Conservation (phyloP, 2,329 filamentous ascomycete species). For the Tolypocladium nubicola region DNA sequence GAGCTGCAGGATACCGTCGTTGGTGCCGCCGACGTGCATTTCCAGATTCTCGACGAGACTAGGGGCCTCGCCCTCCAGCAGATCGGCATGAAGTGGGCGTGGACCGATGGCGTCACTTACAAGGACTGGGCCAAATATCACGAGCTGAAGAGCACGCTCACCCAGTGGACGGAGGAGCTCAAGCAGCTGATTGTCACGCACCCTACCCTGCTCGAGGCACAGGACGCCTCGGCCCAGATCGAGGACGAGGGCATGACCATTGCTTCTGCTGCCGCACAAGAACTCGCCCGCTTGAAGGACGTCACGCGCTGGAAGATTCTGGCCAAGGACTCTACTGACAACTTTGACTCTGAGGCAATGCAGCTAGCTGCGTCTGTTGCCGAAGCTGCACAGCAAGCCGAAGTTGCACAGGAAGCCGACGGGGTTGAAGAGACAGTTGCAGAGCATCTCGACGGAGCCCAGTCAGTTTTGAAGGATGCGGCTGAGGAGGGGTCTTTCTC, state of each 20-base stretch:
- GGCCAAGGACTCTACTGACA: conserved; percentile 61
- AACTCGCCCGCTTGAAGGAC: conserved; percentile 72
- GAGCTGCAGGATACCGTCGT: conserved; percentile 60
- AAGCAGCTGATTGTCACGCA: conserved; percentile 66
- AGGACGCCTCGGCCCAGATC: conserved; percentile 55
- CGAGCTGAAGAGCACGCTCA: conserved; percentile 70
- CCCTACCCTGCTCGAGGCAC: conserved; percentile 57
- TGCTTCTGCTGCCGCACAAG: conserved; percentile 68
- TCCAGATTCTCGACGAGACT: conserved; percentile 73
- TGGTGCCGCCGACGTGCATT: conserved; percentile 66
- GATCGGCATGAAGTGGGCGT: conserved; percentile 90
- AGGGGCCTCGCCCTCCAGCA: conserved; percentile 79
- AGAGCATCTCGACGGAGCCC: conserved; percentile 10
- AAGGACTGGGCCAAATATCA: conserved; percentile 97
- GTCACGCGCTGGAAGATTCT: conserved; percentile 76
- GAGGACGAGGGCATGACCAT: conserved; percentile 72
- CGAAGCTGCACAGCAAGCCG: conserved; percentile 17
- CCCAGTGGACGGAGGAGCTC: conserved; percentile 76
- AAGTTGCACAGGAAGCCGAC: conserved; percentile 9
- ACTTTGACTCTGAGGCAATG: conserved; percentile 63
- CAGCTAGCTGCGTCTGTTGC: conserved; percentile 35
- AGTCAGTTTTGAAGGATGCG: neutral
- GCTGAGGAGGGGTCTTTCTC: neutral
- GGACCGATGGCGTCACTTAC: conserved; percentile 91
- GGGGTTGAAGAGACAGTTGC: conserved; percentile 9